Percentiles rank a stretch among this genome's conserved stretches.
Conservation (phyloP, 306 rosid species). For the Spatholobus suberectus region DNA sequence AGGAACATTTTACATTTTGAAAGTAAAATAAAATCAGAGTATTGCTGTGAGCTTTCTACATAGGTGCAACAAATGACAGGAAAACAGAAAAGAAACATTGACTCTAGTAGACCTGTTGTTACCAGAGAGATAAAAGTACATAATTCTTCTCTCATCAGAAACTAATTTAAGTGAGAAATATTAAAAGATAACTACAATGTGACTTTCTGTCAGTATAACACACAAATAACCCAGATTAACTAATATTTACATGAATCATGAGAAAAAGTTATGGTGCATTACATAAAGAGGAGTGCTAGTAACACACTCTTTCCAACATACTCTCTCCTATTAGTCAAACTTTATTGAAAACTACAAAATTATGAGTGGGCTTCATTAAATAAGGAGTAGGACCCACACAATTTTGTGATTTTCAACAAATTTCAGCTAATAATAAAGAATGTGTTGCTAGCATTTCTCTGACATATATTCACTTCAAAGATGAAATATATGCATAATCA, state of each 20-base stretch:
- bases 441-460: no score
- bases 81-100: conserved; percentile 4
- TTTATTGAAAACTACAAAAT: no score
- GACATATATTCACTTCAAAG: conserved; percentile 25
- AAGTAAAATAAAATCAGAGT: conserved; percentile 22
- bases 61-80: conserved; percentile 14
- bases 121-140: conserved; percentile 9
- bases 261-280: background rate
- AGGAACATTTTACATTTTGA: conserved; percentile 4
- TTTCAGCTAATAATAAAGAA: no score
- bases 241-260: background rate
- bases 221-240: conserved; percentile 30
- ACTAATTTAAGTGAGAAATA: conserved; percentile 22
- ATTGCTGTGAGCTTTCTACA: conserved; percentile 12
- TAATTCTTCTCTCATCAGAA: background rate
- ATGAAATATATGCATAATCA: conserved; percentile 21
- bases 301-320: no score
- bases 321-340: no score
- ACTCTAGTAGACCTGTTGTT: background rate
- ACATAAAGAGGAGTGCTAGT: no score
- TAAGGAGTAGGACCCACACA: no score
- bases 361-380: no score
- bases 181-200: conserved; percentile 11
- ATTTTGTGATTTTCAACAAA: no score
- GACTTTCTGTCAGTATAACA: conserved; percentile 12